phyloP scores from a whole-genome alignment of 169 alveolate species.

The Plasmodium relictum region DNA sequence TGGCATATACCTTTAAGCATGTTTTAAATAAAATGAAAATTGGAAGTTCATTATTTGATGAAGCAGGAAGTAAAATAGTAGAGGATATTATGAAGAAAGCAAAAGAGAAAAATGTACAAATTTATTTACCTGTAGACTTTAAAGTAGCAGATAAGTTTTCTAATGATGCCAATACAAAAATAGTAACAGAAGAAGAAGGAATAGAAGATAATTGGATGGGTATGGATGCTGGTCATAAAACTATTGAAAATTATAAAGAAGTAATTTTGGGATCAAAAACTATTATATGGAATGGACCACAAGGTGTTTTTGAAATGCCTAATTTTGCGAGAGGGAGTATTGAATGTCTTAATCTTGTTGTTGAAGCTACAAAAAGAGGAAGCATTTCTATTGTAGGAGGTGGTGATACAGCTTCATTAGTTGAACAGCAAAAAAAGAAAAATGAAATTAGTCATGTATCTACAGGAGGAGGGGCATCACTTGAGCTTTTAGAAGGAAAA shows the following conservation, averaged over 20 bases:
- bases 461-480: constrained; percentile 99
- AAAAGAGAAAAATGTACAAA: constrained; percentile 92
- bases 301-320: constrained; percentile 96
- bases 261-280: constrained; percentile 92
- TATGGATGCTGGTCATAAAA: constrained; percentile 96
- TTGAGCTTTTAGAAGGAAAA: constrained; percentile 98
- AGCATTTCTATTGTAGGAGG: constrained; percentile 95
- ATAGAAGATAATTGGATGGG: constrained; percentile 98
- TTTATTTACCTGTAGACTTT: constrained; percentile 96
- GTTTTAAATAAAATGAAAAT: constrained; percentile 91
- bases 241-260: constrained; percentile 87
- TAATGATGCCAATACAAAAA: constrained; percentile 89
- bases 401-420: constrained; percentile 97
- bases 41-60: constrained; percentile 97
- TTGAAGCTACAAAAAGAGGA: constrained; percentile 94
- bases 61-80: constrained; percentile 96
- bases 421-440: constrained; percentile 90
- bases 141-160: constrained; percentile 94
- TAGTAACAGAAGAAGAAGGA: constrained; percentile 91
- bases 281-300: constrained; percentile 98
- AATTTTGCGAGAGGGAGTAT: constrained; percentile 94
- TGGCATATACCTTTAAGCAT: constrained; percentile 98
- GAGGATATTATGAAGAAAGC: constrained; percentile 96
- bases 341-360: constrained; percentile 90
- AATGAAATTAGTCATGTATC: constrained; percentile 95